phyloP scores from a whole-genome alignment of 768 basidiomycete genomes.

The Sutorius australiensis region DNA sequence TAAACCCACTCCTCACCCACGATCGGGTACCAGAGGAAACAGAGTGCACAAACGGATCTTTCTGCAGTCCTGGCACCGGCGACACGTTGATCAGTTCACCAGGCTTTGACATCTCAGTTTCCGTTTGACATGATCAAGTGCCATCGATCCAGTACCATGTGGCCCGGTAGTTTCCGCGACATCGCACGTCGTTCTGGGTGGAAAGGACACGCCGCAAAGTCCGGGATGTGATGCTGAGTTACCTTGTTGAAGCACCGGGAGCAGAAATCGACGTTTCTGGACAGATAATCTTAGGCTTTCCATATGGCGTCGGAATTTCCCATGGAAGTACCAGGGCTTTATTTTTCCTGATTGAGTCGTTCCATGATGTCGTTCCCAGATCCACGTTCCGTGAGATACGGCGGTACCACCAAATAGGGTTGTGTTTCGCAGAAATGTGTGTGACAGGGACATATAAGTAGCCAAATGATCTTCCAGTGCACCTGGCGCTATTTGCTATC shows the following conservation, averaged over 20 bases:
- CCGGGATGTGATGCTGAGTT: conserved; percentile 20
- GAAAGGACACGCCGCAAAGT: conserved; percentile 23
- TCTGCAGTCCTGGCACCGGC: conserved; percentile 17
- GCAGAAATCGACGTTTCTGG: conserved; percentile 10
- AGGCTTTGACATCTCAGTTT: not conserved
- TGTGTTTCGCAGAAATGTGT: not conserved
- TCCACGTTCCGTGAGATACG: conserved; percentile 23
- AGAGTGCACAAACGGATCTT: conserved; percentile 6
- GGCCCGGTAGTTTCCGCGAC: conserved; percentile 20
- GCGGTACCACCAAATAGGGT: conserved; percentile 17
- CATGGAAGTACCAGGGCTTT: conserved; percentile 1
- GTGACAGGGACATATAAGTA: conserved; percentile 11
- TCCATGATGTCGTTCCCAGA: conserved; percentile 10
- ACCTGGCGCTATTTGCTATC: conserved; percentile 36
- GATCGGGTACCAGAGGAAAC: not conserved
- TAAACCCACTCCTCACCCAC: not conserved
- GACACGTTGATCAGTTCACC: conserved; percentile 3
- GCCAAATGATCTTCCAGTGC: conserved; percentile 12
- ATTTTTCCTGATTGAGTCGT: conserved; percentile 15
- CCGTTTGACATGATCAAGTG: conserved; percentile 4
- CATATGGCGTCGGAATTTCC: conserved; percentile 9
- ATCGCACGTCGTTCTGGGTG: conserved; percentile 2
- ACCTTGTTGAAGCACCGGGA: conserved; percentile 8
- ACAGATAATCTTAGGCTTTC: conserved; percentile 10
- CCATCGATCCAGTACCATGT: conserved; percentile 19